A percentile compares a stretch with the other conserved stretches of the same genome.
Conservation (phyloP, 2,329 filamentous ascomycete species). For the Pseudogymnoascus sp. region DNA sequence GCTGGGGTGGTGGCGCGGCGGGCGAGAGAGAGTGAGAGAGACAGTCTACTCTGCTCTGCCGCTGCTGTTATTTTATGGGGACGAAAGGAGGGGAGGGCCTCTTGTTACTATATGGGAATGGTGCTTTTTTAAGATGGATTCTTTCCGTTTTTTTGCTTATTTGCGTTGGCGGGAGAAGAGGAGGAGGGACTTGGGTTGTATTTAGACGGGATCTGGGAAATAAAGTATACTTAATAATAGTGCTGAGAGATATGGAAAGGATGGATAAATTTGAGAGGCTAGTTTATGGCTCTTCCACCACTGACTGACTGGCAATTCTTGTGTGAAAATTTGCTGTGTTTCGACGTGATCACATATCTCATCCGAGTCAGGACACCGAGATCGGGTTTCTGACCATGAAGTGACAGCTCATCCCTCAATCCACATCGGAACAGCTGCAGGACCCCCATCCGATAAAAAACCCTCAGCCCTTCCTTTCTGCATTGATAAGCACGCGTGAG, state of each 20-base stretch:
- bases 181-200: background rate
- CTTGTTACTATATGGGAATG: conserved; percentile 2
- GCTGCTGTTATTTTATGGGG: background rate
- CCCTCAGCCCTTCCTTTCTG: background rate
- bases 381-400: too few relatives aligned
- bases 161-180: background rate
- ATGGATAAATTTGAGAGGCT: background rate
- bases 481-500: background rate
- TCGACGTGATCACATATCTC: background rate
- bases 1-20: background rate
- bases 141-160: background rate
- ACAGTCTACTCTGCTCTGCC: background rate
- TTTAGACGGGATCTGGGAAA: background rate
- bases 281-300: background rate
- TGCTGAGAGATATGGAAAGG: background rate
- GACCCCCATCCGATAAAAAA: background rate
- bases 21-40: background rate
- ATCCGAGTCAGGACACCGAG: background rate
- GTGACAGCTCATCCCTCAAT: background rate
- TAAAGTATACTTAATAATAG: background rate
- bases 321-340: background rate
- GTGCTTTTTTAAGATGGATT: background rate
- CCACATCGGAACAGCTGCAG: background rate
- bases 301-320: background rate
- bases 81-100: background rate